A percentile compares a stretch with the other conserved stretches of the same genome.
Conservation (phyloP, 768 basidiomycete genomes). For the Suillus brevipes region DNA sequence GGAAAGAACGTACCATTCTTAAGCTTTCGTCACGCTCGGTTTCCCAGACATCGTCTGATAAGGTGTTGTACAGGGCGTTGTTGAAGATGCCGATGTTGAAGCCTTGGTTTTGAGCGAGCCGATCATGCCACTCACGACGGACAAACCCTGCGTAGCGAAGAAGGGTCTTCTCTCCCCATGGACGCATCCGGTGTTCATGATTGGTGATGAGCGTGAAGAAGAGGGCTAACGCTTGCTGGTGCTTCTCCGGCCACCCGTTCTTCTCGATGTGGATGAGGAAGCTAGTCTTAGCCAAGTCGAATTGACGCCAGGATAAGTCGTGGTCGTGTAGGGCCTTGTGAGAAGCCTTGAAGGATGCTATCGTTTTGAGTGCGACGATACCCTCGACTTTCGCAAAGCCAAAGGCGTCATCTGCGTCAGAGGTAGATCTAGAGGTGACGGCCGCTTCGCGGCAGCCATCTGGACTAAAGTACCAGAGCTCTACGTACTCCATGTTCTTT, state of each 20-base stretch:
- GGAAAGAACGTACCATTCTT: no score
- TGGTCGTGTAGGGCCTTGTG: slow-evolving; percentile 11
- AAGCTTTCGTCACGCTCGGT: no score
- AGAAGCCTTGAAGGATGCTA: no score
- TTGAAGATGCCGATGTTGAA: slow-evolving; percentile 6
- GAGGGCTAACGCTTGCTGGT: background rate
- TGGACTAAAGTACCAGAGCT: no score
- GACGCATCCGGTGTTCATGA: background rate
- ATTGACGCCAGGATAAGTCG: slow-evolving; percentile 22
- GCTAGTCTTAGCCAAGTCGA: slow-evolving; percentile 17
- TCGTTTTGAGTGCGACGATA: no score
- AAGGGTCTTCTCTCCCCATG: background rate
- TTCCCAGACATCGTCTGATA: no score
- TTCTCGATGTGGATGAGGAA: slow-evolving; percentile 5
- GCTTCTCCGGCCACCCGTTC: background rate
- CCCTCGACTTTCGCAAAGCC: no score
- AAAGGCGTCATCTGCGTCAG: no score
- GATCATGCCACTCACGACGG: slow-evolving; percentile 4
- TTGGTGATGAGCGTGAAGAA: slow-evolving; percentile 3
- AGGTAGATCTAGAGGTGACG: no score
- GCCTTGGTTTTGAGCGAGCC: background rate
- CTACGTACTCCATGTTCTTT: no score
- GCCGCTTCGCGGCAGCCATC: no score
- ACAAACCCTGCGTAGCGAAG: background rate
- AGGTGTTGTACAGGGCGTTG: no score